Conservation (phyloP, 2,329 filamentous ascomycete genomes). For the Diaporthe australafricana region DNA sequence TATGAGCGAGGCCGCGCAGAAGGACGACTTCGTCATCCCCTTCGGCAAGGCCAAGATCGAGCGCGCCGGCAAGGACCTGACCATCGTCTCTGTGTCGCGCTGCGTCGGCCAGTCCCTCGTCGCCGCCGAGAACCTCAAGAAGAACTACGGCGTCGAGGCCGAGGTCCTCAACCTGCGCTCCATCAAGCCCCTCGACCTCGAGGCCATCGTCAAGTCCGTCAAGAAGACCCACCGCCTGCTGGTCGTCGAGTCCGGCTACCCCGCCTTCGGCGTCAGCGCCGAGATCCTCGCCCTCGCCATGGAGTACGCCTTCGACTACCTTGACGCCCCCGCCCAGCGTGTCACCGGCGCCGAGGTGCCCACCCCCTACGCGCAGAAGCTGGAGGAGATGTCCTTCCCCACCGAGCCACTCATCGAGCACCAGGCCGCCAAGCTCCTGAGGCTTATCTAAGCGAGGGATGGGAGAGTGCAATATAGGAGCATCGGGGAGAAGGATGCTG, state of each 20-base stretch:
- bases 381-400: conserved; percentile 97
- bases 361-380: conserved; percentile 91
- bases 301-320: conserved; percentile 99
- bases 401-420: conserved; percentile 87
- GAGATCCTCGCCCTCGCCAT: conserved; percentile 95
- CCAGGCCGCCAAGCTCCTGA: conserved; percentile 90
- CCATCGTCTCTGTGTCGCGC: conserved; percentile 93
- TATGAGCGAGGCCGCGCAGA: conserved; percentile 97
- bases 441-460: conserved; percentile 57
- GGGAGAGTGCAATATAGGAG: not conserved
- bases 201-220: conserved; percentile 94
- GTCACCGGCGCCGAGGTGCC: conserved; percentile 97
- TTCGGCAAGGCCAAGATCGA: conserved; percentile 99
- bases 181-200: conserved; percentile 95
- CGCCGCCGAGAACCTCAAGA: conserved; percentile 91
- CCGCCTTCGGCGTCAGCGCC: conserved; percentile 90
- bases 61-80: conserved; percentile 94
- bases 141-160: conserved; percentile 94
- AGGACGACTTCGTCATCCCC: conserved; percentile 95
- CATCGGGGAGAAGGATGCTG: no score
- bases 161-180: conserved; percentile 99
- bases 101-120: conserved; percentile 92
- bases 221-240: conserved; percentile 98
- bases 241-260: conserved; percentile 95
- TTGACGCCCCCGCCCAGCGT: conserved; percentile 91